These are phyloP conservation scores for Rhynchosporium graminicola DNA, from an alignment of 2,329 filamentous ascomycete genomes.

Conservation along the genomic window DNA sequence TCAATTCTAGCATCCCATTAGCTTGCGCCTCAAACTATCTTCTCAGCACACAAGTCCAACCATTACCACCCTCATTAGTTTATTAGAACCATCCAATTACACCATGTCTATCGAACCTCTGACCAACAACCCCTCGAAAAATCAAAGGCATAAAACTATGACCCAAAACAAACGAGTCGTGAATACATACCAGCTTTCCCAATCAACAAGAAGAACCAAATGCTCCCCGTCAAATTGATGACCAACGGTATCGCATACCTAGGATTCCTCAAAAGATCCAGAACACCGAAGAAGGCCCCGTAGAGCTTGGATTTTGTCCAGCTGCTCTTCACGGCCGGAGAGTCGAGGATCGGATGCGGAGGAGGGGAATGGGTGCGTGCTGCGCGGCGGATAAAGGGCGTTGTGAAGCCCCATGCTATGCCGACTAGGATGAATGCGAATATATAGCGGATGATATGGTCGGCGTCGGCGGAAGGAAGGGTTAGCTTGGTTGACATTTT, in stretches of 20 bases:
- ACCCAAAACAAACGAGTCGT: background rate
- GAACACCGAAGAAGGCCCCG: slow-evolving; percentile 69
- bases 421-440: slow-evolving; percentile 89
- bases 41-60: background rate
- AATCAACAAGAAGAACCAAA: slow-evolving; percentile 96
- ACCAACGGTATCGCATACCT: slow-evolving; percentile 82
- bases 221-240: slow-evolving; percentile 85
- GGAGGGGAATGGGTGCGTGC: slow-evolving; percentile 73
- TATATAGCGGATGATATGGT: slow-evolving; percentile 68
- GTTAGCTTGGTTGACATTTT: slow-evolving; percentile 15
- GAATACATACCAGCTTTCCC: slow-evolving; percentile 75
- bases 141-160: background rate
- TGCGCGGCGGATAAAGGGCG: slow-evolving; percentile 86
- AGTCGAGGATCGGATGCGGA: slow-evolving; percentile 55
- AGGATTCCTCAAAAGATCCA: slow-evolving; percentile 78
- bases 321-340: slow-evolving; percentile 53
- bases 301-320: slow-evolving; percentile 64
- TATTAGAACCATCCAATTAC: background rate
- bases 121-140: background rate
- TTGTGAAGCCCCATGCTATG: slow-evolving; percentile 89
- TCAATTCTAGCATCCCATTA: slow-evolving; percentile 64
- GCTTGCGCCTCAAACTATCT: background rate
- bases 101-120: background rate
- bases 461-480: slow-evolving; percentile 10
- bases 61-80: background rate